phyloP scores from a whole-genome alignment of 305 asterid genomes.

The Fraxinus angustifolia region DNA sequence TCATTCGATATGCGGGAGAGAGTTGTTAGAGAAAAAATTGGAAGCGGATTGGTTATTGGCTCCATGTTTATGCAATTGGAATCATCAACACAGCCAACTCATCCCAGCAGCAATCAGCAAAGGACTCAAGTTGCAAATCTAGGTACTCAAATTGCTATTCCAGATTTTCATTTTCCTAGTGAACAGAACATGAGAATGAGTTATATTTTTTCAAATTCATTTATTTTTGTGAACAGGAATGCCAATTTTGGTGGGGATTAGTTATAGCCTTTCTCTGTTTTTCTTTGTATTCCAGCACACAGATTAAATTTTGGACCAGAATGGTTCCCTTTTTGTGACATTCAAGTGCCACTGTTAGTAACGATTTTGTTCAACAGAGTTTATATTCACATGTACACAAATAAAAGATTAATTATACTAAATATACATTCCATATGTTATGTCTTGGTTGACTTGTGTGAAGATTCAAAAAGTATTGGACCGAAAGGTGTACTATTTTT shows the following conservation, averaged over 20 bases:
- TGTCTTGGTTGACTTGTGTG: no score
- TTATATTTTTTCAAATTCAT: neutral
- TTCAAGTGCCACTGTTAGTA: neutral
- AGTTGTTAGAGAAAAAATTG: constrained; percentile 58
- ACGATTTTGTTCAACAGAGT: neutral
- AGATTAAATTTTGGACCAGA: constrained; percentile 44
- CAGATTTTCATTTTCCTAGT: neutral
- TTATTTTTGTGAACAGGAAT: constrained; percentile 37
- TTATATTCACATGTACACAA: neutral
- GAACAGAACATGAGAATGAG: neutral
- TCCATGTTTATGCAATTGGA: constrained; percentile 54
- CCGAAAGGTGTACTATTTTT: no score
- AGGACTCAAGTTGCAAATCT: constrained; percentile 24
- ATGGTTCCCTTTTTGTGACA: neutral
- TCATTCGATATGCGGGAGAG: constrained; percentile 60
- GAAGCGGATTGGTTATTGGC: constrained; percentile 55
- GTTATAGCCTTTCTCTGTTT: constrained; percentile 46
- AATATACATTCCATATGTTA: no score
- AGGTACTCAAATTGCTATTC: neutral
- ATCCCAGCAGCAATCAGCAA: neutral
- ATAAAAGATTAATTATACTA: no score
- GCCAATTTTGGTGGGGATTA: constrained; percentile 45
- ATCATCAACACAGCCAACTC: constrained; percentile 14
- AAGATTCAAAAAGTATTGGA: no score
- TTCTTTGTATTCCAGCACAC: constrained; percentile 50